Percentiles rank a stretch among this genome's conserved stretches.
phyloP scores from a whole-genome alignment of 108 stramenopile genomes.

The Stephanodiscus triporus region DNA sequence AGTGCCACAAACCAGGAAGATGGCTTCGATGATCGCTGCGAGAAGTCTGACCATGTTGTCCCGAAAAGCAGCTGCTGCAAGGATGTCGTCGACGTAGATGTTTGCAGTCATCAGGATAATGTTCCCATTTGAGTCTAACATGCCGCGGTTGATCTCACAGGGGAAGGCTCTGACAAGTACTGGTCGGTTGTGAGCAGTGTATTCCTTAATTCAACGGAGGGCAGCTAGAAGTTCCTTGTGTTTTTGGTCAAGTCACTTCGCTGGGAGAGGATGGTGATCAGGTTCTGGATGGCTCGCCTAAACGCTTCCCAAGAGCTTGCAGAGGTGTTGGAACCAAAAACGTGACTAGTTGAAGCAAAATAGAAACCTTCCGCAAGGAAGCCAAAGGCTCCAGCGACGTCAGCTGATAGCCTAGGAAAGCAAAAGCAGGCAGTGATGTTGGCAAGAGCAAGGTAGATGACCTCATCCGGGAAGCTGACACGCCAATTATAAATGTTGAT shows the following conservation, averaged over 20 bases:
- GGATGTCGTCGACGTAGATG: neutral
- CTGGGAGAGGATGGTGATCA: neutral
- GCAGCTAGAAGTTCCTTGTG: neutral
- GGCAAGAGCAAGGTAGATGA: neutral
- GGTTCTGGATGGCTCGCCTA: neutral
- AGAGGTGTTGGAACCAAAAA: neutral
- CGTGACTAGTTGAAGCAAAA: neutral
- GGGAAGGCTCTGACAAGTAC: neutral
- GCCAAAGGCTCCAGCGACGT: neutral
- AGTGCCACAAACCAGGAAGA: neutral
- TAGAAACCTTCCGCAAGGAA: neutral
- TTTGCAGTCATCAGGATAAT: neutral
- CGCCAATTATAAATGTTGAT: neutral
- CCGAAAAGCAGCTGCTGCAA: neutral
- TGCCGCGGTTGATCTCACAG: neutral
- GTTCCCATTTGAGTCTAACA: neutral
- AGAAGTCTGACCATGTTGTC: no score
- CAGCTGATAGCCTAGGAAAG: neutral
- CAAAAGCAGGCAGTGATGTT: constrained; percentile 4
- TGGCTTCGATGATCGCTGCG: neutral
- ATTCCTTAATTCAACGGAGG: neutral
- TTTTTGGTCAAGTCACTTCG: neutral
- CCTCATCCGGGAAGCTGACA: neutral
- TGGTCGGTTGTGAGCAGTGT: neutral
- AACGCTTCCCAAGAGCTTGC: constrained; percentile 3